phyloP scores from a whole-genome alignment of 75 land plant genomes.

The Pseudotsuga menziesii region DNA sequence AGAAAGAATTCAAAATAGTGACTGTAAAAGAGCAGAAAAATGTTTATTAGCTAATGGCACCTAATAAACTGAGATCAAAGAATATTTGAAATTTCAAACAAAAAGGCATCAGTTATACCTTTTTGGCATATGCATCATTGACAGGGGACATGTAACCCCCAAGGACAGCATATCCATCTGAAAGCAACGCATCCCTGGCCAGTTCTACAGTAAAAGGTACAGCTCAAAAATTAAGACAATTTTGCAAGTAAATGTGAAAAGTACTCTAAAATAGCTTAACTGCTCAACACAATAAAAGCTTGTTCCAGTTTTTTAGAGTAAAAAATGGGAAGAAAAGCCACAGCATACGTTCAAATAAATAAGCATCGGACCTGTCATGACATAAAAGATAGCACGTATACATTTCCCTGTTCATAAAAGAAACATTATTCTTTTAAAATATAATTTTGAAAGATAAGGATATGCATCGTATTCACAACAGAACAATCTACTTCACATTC shows the following conservation, averaged over 20 bases:
- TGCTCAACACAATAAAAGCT: not conserved
- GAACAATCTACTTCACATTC: too few relatives aligned
- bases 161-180: conserved; percentile 55
- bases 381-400: not conserved
- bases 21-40: not conserved
- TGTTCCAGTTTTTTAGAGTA: not conserved
- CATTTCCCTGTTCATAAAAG: not conserved
- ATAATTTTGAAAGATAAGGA: too few relatives aligned
- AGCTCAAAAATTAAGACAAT: not conserved
- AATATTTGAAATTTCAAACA: not conserved
- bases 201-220: conserved; percentile 38
- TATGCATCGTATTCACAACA: too few relatives aligned
- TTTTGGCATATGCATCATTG: conserved; percentile 79
- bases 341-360: conserved; percentile 3
- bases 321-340: not conserved
- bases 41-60: not conserved
- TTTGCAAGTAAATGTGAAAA: not conserved
- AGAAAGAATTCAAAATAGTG: not conserved
- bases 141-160: conserved; percentile 97
- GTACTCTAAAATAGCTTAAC: not conserved
- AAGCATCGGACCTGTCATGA: not conserved
- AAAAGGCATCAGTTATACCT: conserved; percentile 29
- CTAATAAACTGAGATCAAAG: conserved; percentile 1
- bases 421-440: not conserved
- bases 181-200: conserved; percentile 69